Conservation (phyloP, 306 rosid genomes). For the Cicer bijugum region DNA sequence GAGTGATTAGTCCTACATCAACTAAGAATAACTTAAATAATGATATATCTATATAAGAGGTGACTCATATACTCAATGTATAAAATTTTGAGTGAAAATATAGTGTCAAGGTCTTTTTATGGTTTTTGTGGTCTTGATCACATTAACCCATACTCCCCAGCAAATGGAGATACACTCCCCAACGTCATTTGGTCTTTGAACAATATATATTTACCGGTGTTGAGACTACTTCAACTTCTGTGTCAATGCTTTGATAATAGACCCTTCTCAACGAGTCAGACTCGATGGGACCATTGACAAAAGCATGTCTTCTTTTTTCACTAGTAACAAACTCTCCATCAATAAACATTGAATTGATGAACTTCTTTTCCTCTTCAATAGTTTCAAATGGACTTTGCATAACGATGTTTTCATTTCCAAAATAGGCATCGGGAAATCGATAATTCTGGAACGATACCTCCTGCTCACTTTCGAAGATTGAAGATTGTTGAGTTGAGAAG, state of each 20-base stretch:
- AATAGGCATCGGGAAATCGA: background rate
- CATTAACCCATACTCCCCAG: background rate
- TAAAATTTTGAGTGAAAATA: too few relatives aligned
- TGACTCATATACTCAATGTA: too few relatives aligned
- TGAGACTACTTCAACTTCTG: conserved; percentile 46
- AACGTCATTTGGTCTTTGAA: conserved; percentile 25
- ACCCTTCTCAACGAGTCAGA: conserved; percentile 36
- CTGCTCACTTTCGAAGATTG: background rate
- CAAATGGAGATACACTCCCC: conserved; percentile 35
- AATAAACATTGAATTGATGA: conserved; percentile 11
- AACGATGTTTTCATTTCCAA: background rate
- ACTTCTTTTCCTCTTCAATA: conserved; percentile 35
- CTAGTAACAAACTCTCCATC: background rate
- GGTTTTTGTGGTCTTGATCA: too few relatives aligned
- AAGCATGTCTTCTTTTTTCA: conserved; percentile 34
- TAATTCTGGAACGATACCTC: background rate
- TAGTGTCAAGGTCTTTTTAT: too few relatives aligned
- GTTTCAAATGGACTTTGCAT: background rate
- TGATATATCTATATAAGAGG: too few relatives aligned
- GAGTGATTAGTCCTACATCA: too few relatives aligned
- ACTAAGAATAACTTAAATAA: too few relatives aligned
- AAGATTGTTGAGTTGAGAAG: background rate
- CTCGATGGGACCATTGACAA: background rate
- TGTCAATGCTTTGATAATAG: conserved; percentile 47
- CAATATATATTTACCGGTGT: conserved; percentile 51